These are phyloP conservation scores for Rhinocladiella similis DNA, from an alignment of 2,329 filamentous ascomycete species.

Conservation along the genomic window DNA sequence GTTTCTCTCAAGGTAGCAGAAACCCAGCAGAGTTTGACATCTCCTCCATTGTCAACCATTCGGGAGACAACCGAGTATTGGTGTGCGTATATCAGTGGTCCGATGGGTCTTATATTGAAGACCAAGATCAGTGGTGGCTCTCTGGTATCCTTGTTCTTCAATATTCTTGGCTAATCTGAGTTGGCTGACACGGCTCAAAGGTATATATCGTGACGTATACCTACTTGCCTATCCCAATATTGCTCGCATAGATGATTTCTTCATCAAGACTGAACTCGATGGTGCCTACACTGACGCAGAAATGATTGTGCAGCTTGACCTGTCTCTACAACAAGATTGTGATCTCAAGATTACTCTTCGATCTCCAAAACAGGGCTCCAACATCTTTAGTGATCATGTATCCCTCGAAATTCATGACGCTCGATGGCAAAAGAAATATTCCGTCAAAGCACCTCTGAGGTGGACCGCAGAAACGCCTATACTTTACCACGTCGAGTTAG, in stretches of 20 bases:
- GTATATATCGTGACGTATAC: conserved; percentile 68
- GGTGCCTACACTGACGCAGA: conserved; percentile 51
- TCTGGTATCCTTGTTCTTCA: conserved; percentile 34
- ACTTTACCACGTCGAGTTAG: conserved; percentile 21
- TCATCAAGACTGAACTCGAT: conserved; percentile 57
- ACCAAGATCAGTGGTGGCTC: conserved; percentile 69
- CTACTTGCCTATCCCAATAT: conserved; percentile 56
- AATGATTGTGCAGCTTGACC: conserved; percentile 48
- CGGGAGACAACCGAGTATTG: conserved; percentile 55
- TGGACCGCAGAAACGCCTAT: conserved; percentile 67
- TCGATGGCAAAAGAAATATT: conserved; percentile 4
- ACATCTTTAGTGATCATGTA: conserved; percentile 2
- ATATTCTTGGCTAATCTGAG: not conserved
- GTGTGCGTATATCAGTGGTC: conserved; percentile 72
- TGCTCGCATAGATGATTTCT: conserved; percentile 58
- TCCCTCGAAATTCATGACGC: not conserved
- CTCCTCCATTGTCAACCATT: conserved; percentile 49
- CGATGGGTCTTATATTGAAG: conserved; percentile 69
- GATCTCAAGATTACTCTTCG: not conserved
- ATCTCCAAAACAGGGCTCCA: not conserved
- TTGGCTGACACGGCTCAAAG: conserved; percentile 29
- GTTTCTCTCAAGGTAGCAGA: conserved; percentile 68
- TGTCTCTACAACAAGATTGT: conserved; percentile 39
- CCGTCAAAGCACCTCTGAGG: conserved; percentile 56
- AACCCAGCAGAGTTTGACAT: conserved; percentile 72